A percentile compares a stretch with the other conserved stretches of the same genome.
phyloP scores from a whole-genome alignment of 768 basidiomycete genomes.

The Tephrocybe sp. region DNA sequence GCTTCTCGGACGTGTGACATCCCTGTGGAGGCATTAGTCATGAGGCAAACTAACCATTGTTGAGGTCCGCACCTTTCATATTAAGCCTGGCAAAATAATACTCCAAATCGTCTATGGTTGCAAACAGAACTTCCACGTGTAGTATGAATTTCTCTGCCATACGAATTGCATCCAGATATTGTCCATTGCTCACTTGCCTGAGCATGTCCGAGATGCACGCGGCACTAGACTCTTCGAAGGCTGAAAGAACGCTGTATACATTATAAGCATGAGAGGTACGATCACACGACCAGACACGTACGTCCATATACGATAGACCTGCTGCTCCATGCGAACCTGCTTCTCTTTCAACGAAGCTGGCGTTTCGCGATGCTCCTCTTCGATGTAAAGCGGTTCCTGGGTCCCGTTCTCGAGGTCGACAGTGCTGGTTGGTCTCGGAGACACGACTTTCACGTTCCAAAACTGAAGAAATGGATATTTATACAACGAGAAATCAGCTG shows the following conservation, averaged over 20 bases:
- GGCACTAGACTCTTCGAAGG: constrained; percentile 98
- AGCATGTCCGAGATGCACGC: constrained; percentile 99
- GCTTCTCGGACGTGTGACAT: constrained; percentile 99
- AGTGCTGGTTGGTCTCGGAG: constrained; percentile 67
- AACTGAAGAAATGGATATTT: constrained; percentile 53
- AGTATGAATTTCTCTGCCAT: constrained; percentile 99
- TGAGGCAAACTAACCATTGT: constrained; percentile 2
- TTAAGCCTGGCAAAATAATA: constrained; percentile 77
- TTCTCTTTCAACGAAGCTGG: constrained; percentile 81
- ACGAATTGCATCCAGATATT: constrained; percentile 94
- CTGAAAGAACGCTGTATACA: constrained; percentile 75
- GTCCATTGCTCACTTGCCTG: constrained; percentile 93
- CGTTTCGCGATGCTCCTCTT: constrained; percentile 82
- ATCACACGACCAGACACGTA: constrained; percentile 39
- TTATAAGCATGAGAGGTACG: constrained; percentile 11
- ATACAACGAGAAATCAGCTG: constrained; percentile 1
- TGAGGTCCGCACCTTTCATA: constrained; percentile 68
- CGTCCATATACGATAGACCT: constrained; percentile 99
- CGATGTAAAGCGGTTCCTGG: constrained; percentile 56
- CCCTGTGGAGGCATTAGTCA: constrained; percentile 46
- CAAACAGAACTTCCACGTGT: constrained; percentile 97
- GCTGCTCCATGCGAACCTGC: constrained; percentile 93
- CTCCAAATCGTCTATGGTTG: constrained; percentile 95
- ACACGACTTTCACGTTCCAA: constrained; percentile 96
- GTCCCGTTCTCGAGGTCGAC: constrained; percentile 52